phyloP scores from a whole-genome alignment of 2,329 filamentous ascomycete genomes.

The Venturia pyrina region DNA sequence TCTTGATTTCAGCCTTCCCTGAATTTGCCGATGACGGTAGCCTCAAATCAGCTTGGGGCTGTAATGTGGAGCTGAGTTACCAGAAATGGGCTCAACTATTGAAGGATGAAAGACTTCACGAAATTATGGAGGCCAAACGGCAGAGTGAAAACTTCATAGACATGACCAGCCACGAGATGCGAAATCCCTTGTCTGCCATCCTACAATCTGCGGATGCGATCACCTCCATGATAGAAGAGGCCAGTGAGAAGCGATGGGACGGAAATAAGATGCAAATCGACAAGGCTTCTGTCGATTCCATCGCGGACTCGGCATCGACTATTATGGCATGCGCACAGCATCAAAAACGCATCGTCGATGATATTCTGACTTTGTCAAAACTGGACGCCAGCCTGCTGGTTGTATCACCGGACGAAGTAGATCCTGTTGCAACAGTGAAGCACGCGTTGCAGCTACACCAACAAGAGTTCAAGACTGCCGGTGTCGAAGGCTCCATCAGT shows the following conservation, averaged over 20 bases:
- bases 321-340: conserved; percentile 37
- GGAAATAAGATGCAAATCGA: conserved; percentile 16
- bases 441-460: conserved; percentile 8
- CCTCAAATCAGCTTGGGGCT: background rate
- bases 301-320: conserved; percentile 25
- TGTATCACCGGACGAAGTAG: conserved; percentile 5
- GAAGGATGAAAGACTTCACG: background rate
- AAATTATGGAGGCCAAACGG: conserved; percentile 4
- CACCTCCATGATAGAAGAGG: conserved; percentile 5
- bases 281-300: conserved; percentile 19
- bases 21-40: conserved; percentile 4
- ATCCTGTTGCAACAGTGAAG: conserved; percentile 3
- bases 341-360: conserved; percentile 32
- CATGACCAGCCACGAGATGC: conserved; percentile 13
- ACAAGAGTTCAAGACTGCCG: conserved; percentile 3
- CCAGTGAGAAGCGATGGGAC: too few relatives aligned
- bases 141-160: conserved; percentile 31
- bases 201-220: conserved; percentile 10
- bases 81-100: conserved; percentile 6
- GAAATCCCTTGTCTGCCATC: conserved; percentile 14
- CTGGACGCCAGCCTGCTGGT: conserved; percentile 10
- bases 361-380: conserved; percentile 12
- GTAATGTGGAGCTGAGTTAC: conserved; percentile 4
- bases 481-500: conserved; percentile 1
- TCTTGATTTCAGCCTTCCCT: conserved; percentile 5